Percentiles rank a stretch among this genome's conserved stretches.
Conservation (phyloP, 1,284 basidiomycete species). For the Stygiomarasmius scandens region DNA sequence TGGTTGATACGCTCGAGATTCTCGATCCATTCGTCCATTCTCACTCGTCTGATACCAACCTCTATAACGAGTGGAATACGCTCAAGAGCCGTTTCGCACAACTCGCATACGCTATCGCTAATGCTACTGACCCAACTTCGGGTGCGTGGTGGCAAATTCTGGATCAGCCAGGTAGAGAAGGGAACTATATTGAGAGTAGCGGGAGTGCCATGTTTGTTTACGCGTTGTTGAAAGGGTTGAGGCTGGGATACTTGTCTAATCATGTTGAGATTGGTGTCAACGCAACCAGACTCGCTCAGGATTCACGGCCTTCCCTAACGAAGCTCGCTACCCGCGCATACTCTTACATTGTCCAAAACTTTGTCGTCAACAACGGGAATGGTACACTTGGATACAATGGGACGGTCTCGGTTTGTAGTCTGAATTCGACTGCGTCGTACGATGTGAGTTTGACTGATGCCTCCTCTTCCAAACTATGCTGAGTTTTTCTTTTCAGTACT, state of each 20-base stretch:
- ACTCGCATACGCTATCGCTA: not conserved
- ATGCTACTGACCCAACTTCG: not conserved
- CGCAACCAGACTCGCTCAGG: no score
- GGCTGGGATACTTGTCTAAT: constrained; percentile 2
- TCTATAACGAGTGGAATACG: not conserved
- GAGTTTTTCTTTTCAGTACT: constrained; percentile 3
- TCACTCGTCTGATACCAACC: not conserved
- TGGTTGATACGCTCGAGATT: constrained; percentile 6
- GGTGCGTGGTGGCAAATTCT: constrained; percentile 9
- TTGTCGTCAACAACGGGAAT: constrained; percentile 1
- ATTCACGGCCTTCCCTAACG: no score
- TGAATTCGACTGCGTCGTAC: constrained; percentile 9
- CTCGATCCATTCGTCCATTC: not conserved
- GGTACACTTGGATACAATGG: constrained; percentile 6
- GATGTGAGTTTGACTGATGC: constrained; percentile 3
- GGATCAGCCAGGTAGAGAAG: constrained; percentile 2
- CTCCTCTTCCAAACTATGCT: not conserved
- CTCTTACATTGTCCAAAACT: not conserved
- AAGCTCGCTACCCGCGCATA: not conserved
- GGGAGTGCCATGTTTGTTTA: constrained; percentile 8
- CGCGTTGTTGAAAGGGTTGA: constrained; percentile 2
- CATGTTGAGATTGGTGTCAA: not conserved
- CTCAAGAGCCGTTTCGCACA: not conserved
- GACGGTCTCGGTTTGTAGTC: constrained; percentile 5
- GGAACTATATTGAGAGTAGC: constrained; percentile 8